Base-by-base conservation (phyloP, 305 asterid species). In the Euphrasia arctica region DNA sequence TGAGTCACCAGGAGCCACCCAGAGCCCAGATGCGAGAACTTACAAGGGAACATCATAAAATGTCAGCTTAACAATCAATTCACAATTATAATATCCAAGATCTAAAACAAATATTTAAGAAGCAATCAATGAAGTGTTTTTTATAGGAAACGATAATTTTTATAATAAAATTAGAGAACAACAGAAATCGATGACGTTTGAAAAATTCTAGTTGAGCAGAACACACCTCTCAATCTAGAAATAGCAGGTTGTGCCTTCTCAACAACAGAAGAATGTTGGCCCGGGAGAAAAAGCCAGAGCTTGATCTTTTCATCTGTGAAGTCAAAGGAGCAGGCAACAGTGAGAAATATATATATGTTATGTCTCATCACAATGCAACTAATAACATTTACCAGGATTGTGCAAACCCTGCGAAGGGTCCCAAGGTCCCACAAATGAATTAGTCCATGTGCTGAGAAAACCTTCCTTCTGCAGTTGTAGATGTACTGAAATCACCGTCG, bases 1-100 rank as follows among this genome's bases (percentile, higher is more conserved):
- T 9, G 99, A 88, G 74, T 94, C 99, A 49, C 99, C 99, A 54
- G 99, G 97, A 62, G 99, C 91, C 78, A 93, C 85, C 97, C 99
- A 93, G 67, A 88, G 85, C 77, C 99, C 99, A 74, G 96, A 90
- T 65, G 97, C 96, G 65, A 90, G 85, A 67, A 82, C 99, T 94
- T 76, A 62, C 70, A 71, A 62, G 36, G 68, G 36, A 66, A 71
- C 27, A 66, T 62, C 6, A 61, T 36, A 70, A 28, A 64, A 60
- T 14, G 42, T 4, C 32, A 62, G 29, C 15, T 57, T 22, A 72
- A 64, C 51, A 56, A 72, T 57, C 65, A 67, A 68, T 25, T 25
- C 27, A 1, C 27, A 25, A 25, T 25, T 25, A 25, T 25, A 25
- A 25, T 25, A 25, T 25, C 27, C 27, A 25, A 25, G 27, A 18